phyloP scores from a whole-genome alignment of 2,329 filamentous ascomycete genomes.

The Botrytis hyacinthi region DNA sequence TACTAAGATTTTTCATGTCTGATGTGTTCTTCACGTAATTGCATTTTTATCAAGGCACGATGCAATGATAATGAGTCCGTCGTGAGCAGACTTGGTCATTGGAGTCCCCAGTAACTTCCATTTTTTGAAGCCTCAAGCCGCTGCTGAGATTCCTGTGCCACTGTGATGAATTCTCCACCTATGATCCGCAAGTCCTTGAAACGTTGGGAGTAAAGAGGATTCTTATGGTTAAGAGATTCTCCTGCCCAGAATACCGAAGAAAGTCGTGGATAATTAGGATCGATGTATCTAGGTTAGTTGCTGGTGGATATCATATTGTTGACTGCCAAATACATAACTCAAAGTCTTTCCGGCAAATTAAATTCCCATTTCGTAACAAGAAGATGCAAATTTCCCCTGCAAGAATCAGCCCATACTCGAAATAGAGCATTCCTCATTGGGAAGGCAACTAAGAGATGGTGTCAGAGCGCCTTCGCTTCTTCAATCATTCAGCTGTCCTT shows the following conservation, averaged over 20 bases:
- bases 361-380: no score
- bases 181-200: no score
- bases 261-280: background rate
- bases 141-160: background rate
- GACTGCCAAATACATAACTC: background rate
- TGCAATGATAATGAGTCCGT: no score
- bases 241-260: background rate
- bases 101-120: background rate
- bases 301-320: background rate
- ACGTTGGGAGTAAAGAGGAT: background rate
- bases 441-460: background rate
- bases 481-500: background rate
- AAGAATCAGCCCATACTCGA: background rate
- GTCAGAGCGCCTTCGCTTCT: background rate
- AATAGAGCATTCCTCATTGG: background rate
- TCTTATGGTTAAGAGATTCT: background rate
- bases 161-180: background rate
- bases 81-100: background rate
- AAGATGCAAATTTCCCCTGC: background rate
- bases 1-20: no score
- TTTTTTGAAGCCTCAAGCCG: background rate
- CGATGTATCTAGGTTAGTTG: background rate
- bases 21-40: background rate
- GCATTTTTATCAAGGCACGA: no score
- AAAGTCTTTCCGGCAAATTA: background rate